Base-by-base conservation (phyloP, 169 alveolate species). In the Plasmodium knowlesi region DNA sequence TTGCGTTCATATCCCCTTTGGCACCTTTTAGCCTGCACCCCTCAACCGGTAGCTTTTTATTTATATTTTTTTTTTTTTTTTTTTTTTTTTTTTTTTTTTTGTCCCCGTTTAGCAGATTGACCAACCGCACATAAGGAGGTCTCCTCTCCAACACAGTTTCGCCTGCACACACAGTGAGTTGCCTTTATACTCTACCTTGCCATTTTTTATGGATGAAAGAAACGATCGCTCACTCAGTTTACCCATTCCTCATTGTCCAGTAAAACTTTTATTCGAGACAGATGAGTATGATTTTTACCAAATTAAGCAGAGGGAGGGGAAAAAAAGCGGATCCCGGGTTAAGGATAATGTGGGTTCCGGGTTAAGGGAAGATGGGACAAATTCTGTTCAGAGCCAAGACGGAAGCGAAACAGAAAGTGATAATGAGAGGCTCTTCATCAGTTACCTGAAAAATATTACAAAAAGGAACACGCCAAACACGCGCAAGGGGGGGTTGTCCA, bases 201-300 rank as follows among this genome's bases (percentile, higher is more conserved):
- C 30, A 19, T n/a, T 37, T 74, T 90, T 90, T 90, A 90, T 90
- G 95, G 95, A 80, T 71, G 92, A 74, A 70, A 50, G 57, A 53
- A 53, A 81, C 32, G 72, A 16, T 28, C 73, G 32, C 2, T 81
- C 91, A 70, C 34, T 90, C 14, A 67, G 54, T 37, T 67, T 90
- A 70, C 92, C 90, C 19, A 81, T 90, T 82, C 95, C 92, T 3
- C 95, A 90, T 16, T 81, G 81, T 73, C 61, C 95, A 2, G 10
- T 82, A 2, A 41, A 90, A 28, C 10, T 34, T 34, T 30, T 90
- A 28, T 90, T 80, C 83, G 84, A 90, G 19, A 34, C 53, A 78
- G 84, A 81, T 12, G 84, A 81, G 37, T 90, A 81, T 43, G 95
- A 90, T 39, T 90, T 81, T 82, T 90, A 90, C 50, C 81, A 81